A percentile compares a stretch with the other conserved stretches of the same genome.
Conservation (phyloP, 139 green algal species). For the Picochlorum sp. region DNA sequence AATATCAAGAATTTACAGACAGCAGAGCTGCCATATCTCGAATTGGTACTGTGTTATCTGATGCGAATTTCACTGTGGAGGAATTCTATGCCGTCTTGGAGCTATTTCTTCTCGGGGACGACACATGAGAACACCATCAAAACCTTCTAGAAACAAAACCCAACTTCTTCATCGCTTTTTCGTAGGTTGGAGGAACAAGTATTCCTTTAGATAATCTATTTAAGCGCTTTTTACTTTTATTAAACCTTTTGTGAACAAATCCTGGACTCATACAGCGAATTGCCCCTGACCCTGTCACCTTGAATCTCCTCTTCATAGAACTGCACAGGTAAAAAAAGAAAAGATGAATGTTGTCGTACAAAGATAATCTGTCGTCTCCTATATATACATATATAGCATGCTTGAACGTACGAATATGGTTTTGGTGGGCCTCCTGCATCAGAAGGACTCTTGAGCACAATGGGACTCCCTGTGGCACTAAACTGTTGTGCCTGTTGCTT, state of each 20-base stretch:
- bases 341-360: too few relatives aligned
- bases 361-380: too few relatives aligned
- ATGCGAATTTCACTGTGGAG: conserved; percentile 22
- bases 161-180: conserved; percentile 26
- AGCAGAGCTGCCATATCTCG: conserved; percentile 17
- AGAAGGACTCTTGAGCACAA: not conserved
- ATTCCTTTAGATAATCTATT: conserved; percentile 10
- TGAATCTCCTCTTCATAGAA: conserved; percentile 38
- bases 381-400: too few relatives aligned
- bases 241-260: conserved; percentile 39
- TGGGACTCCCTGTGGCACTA: too few relatives aligned
- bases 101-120: not conserved
- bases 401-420: not conserved
- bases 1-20: conserved; percentile 18
- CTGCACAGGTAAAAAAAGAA: conserved; percentile 11
- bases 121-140: not conserved
- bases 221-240: conserved; percentile 22
- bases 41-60: conserved; percentile 10
- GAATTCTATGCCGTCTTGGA: conserved; percentile 32
- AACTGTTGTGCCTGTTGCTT: too few relatives aligned
- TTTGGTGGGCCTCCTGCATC: not conserved
- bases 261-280: conserved; percentile 27
- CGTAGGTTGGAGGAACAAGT: conserved; percentile 20
- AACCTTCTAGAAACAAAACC: conserved; percentile 26
- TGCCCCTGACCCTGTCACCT: conserved; percentile 26